Conservation (phyloP, 2,329 filamentous ascomycete species). For the Leptographium lundbergii region DNA sequence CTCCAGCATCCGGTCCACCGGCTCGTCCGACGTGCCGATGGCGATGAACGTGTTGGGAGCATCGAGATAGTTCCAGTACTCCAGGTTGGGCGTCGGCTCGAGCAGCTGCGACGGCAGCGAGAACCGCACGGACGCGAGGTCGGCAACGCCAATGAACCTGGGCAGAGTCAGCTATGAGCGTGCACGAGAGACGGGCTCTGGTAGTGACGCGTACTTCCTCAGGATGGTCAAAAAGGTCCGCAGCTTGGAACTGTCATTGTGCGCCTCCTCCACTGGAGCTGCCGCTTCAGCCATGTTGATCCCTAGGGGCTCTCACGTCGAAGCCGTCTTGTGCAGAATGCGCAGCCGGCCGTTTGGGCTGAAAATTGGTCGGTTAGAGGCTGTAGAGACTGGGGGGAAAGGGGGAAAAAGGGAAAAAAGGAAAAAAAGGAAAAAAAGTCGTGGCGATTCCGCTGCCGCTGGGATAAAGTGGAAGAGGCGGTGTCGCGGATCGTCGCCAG, state of each 20-base stretch:
- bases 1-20: slow-evolving; percentile 86
- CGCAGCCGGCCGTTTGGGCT: not conserved
- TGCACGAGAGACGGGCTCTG: too few relatives aligned
- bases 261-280: slow-evolving; percentile 28
- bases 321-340: not conserved
- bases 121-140: slow-evolving; percentile 92
- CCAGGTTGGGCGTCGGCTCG: slow-evolving; percentile 90
- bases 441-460: not conserved
- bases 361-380: not conserved
- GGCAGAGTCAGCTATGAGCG: not conserved
- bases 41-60: slow-evolving; percentile 77
- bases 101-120: slow-evolving; percentile 90
- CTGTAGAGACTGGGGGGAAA: not conserved
- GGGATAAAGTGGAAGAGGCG: not conserved
- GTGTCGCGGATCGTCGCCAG: not conserved
- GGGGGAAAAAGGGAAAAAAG: not conserved
- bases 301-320: not conserved
- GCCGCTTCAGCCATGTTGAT: slow-evolving; percentile 12
- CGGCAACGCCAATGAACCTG: slow-evolving; percentile 90
- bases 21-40: slow-evolving; percentile 80
- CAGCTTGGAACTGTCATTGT: slow-evolving; percentile 77
- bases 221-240: slow-evolving; percentile 80
- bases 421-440: not conserved
- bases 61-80: slow-evolving; percentile 99
- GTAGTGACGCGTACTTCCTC: slow-evolving; percentile 54